Conservation (phyloP, 2,329 filamentous ascomycete species). For the Exophiala bonariae region DNA sequence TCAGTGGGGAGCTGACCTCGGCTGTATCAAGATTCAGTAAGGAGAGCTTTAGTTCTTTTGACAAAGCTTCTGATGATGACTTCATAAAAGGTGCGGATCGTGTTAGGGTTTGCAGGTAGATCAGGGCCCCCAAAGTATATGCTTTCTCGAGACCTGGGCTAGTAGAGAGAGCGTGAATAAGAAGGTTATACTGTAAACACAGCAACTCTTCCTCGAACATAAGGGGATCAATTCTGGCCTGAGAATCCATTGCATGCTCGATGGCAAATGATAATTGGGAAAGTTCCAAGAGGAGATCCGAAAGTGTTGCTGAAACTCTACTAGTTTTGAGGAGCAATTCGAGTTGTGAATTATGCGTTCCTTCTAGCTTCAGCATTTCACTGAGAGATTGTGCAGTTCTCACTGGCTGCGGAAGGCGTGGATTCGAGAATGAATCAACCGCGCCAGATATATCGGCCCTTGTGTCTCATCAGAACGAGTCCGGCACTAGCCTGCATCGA, state of each 20-base stretch:
- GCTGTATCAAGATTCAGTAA: neutral
- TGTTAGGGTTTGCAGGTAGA: slow-evolving; percentile 20
- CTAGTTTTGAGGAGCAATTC: neutral
- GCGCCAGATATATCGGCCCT: slow-evolving; percentile 19
- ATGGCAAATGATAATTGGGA: slow-evolving; percentile 15
- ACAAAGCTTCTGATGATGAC: slow-evolving; percentile 8
- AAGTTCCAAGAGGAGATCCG: slow-evolving; percentile 11
- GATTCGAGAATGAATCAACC: slow-evolving; percentile 18
- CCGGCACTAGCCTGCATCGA: too few species aligned
- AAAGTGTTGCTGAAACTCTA: neutral
- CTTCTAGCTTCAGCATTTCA: slow-evolving; percentile 1
- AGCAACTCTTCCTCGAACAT: slow-evolving; percentile 19
- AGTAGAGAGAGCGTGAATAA: slow-evolving; percentile 1
- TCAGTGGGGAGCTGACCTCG: neutral
- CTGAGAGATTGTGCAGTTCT: slow-evolving; percentile 8
- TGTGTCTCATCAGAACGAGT: too few species aligned
- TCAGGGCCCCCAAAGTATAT: slow-evolving; percentile 15
- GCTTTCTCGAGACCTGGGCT: slow-evolving; percentile 6
- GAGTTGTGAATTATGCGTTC: neutral
- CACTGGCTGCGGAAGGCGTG: slow-evolving; percentile 13
- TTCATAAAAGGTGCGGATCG: slow-evolving; percentile 11
- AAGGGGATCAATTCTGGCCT: slow-evolving; percentile 12
- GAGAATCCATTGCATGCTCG: slow-evolving; percentile 6
- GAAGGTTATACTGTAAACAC: slow-evolving; percentile 19
- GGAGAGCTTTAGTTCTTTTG: slow-evolving; percentile 5